A percentile compares a stretch with the other conserved stretches of the same genome.
Conservation (phyloP, 768 basidiomycete genomes). For the Cystofilobasidium macerans region DNA sequence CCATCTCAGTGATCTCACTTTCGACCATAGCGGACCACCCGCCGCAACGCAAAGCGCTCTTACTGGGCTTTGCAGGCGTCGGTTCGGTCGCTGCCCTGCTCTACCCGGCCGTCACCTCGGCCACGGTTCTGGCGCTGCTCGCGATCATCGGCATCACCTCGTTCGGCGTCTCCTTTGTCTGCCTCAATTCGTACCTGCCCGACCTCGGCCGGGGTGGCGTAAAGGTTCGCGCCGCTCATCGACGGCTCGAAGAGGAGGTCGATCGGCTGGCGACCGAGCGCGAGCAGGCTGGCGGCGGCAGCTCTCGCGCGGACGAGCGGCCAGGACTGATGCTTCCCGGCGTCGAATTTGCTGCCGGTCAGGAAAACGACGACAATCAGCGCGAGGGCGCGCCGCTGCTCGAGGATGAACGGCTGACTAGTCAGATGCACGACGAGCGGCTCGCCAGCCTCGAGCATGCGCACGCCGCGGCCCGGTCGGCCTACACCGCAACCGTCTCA, state of each 20-base stretch:
- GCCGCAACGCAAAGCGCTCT: conserved; percentile 61
- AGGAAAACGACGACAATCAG: neutral
- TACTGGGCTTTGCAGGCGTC: conserved; percentile 59
- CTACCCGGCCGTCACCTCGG: conserved; percentile 56
- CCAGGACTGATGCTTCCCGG: conserved; percentile 24
- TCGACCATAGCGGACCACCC: conserved; percentile 80
- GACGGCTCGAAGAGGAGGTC: conserved; percentile 16
- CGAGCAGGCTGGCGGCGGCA: neutral
- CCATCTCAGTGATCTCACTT: conserved; percentile 88
- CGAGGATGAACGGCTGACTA: conserved; percentile 4
- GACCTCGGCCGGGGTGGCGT: conserved; percentile 55
- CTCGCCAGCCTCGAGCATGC: conserved; percentile 26
- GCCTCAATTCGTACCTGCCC: conserved; percentile 81
- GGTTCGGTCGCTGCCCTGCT: conserved; percentile 59
- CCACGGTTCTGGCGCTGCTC: conserved; percentile 47
- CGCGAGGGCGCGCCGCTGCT: conserved; percentile 18
- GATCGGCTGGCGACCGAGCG: conserved; percentile 1
- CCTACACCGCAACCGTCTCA: conserved; percentile 71
- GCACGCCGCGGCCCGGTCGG: conserved; percentile 47
- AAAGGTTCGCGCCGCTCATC: conserved; percentile 27
- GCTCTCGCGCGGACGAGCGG: neutral
- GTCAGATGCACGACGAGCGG: neutral
- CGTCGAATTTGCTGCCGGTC: conserved; percentile 8
- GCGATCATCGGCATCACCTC: conserved; percentile 70
- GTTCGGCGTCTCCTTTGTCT: conserved; percentile 76